These are phyloP conservation scores for Sporothrix brasiliensis DNA, from an alignment of 2,329 filamentous ascomycete genomes.

Conservation along the genomic window DNA sequence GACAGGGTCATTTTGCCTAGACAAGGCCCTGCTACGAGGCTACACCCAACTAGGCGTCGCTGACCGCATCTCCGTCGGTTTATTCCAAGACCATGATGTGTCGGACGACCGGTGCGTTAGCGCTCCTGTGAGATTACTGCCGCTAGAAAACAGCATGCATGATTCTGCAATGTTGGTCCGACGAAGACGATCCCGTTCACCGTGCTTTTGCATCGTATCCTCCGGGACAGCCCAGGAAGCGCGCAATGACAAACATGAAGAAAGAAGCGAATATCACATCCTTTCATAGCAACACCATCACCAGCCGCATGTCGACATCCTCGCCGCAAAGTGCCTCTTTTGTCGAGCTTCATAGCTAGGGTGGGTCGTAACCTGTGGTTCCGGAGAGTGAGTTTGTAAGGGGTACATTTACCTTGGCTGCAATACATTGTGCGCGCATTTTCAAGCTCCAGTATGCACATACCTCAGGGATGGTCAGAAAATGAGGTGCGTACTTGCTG, in stretches of 20 bases:
- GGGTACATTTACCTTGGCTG: neutral
- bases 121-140: constrained; percentile 17
- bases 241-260: neutral
- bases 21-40: neutral
- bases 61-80: constrained; percentile 15
- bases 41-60: neutral
- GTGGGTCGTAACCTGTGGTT: constrained; percentile 15
- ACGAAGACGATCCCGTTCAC: neutral
- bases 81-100: neutral
- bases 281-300: neutral
- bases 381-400: neutral
- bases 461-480: neutral
- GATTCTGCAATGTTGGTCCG: constrained; percentile 7
- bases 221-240: neutral
- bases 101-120: constrained; percentile 19
- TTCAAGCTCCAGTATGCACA: constrained; percentile 3
- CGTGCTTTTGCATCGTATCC: constrained; percentile 3
- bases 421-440: constrained; percentile 5
- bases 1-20: neutral
- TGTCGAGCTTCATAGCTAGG: neutral
- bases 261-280: neutral
- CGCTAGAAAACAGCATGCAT: constrained; percentile 30
- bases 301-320: constrained; percentile 10
- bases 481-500: neutral
- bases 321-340: constrained; percentile 24